Conservation (phyloP, 208 protist species). For the Entamoeba invadens region DNA sequence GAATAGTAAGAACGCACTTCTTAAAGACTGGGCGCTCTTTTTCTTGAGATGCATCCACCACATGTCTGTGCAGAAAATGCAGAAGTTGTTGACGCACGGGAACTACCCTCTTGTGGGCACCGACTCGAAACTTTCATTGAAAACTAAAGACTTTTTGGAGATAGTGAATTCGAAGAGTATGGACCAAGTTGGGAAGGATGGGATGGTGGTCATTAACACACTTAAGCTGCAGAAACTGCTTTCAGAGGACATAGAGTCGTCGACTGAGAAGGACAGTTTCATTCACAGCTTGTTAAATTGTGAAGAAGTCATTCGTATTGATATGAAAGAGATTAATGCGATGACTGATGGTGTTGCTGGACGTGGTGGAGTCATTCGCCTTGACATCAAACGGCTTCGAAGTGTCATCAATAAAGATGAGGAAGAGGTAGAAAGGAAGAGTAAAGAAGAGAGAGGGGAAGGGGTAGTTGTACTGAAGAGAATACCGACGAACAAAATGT, state of each 20-base stretch:
- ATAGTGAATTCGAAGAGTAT: not conserved
- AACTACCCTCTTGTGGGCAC: not conserved
- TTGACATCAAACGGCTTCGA: not conserved
- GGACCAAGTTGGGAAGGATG: not conserved
- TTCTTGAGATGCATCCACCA: not conserved
- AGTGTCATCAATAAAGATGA: not conserved
- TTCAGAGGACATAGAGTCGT: not conserved
- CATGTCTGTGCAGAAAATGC: not conserved
- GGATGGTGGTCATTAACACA: not conserved
- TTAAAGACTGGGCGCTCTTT: not conserved
- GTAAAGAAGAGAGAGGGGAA: not conserved
- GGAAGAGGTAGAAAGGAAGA: not conserved
- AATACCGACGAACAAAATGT: not conserved
- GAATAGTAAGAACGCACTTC: not conserved
- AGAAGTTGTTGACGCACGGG: not conserved
- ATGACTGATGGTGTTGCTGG: not conserved
- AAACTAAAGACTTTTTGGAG: not conserved
- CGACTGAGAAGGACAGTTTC: not conserved
- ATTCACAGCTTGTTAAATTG: not conserved
- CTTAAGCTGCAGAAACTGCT: not conserved
- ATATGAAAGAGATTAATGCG: not conserved
- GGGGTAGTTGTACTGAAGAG: not conserved
- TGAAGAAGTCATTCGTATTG: not conserved
- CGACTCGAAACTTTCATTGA: not conserved
- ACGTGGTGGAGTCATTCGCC: not conserved